A percentile compares a stretch with the other conserved stretches of the same genome.
phyloP scores from a whole-genome alignment of 108 stramenopile genomes.

The Skeletonema costatum region DNA sequence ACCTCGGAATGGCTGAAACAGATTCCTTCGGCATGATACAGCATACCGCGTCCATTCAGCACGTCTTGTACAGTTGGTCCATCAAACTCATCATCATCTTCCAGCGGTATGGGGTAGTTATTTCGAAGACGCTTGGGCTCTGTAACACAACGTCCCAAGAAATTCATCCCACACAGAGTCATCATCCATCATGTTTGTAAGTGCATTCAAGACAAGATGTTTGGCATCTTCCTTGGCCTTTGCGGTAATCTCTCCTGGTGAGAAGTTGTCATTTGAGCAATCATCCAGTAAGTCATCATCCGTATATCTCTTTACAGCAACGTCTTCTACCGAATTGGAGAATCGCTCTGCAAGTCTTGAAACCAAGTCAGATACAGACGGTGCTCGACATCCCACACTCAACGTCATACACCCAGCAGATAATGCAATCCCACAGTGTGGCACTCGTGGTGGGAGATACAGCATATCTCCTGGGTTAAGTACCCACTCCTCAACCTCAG shows the following conservation, averaged over 20 bases:
- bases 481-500: conserved; percentile 44
- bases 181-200: conserved; percentile 55
- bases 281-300: conserved; percentile 45
- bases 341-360: conserved; percentile 65
- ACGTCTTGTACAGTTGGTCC: conserved; percentile 39
- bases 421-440: conserved; percentile 84
- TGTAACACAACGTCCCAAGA: conserved; percentile 73
- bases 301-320: conserved; percentile 48
- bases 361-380: conserved; percentile 77
- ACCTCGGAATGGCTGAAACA: conserved; percentile 67
- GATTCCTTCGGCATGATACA: conserved; percentile 79
- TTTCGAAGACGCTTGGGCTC: conserved; percentile 59
- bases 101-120: conserved; percentile 58
- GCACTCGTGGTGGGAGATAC: conserved; percentile 91
- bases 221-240: conserved; percentile 63
- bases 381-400: conserved; percentile 85
- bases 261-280: not conserved
- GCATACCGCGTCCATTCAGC: conserved; percentile 32
- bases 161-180: conserved; percentile 69
- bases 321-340: conserved; percentile 35
- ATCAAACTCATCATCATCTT: not conserved
- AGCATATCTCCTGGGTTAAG: conserved; percentile 87
- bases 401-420: conserved; percentile 81
- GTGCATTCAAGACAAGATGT: conserved; percentile 57
- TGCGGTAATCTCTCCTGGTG: conserved; percentile 39